Evolutionary conservation across 805 yeast species (phyloP).

Genomic region (Danielozyma ontarioensis): DNA sequence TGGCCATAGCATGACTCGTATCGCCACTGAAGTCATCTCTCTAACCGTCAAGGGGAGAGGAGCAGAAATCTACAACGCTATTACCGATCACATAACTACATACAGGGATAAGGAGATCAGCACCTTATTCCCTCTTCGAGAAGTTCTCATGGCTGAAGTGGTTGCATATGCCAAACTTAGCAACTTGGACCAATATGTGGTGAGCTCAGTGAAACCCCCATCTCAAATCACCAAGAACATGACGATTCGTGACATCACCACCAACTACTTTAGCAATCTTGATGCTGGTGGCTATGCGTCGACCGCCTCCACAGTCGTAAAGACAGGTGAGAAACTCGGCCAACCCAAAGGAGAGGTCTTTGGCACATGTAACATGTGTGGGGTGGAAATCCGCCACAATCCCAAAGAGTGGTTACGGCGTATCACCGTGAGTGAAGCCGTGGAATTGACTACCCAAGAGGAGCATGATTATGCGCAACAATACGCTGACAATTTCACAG

Average conservation of each 20-base stretch:
- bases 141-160: conserved; percentile 66
- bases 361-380: conserved; percentile 53
- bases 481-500: conserved; percentile 6
- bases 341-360: conserved; percentile 32
- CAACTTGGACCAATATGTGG: conserved; percentile 29
- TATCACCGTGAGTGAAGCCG: conserved; percentile 59
- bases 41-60: conserved; percentile 87
- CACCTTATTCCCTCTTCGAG: conserved; percentile 68
- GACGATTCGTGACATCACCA: conserved; percentile 76
- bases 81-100: conserved; percentile 40
- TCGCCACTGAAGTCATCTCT: conserved; percentile 77
- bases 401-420: conserved; percentile 63
- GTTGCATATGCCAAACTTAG: conserved; percentile 45
- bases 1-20: conserved; percentile 76
- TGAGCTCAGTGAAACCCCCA: conserved; percentile 13
- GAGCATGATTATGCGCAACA: conserved; percentile 28
- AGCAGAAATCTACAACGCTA: conserved; percentile 47
- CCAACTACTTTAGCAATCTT: conserved; percentile 63
- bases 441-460: conserved; percentile 38
- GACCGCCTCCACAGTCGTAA: conserved; percentile 86
- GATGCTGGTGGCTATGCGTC: conserved; percentile 76
- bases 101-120: conserved; percentile 30
- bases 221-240: conserved; percentile 57
- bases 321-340: conserved; percentile 75
- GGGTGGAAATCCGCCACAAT: conserved; percentile 45